Percentiles rank a stretch among this genome's conserved stretches.
These are phyloP conservation scores for Amanita subjunquillea DNA, from an alignment of 768 basidiomycete species.

Conservation along the genomic window DNA sequence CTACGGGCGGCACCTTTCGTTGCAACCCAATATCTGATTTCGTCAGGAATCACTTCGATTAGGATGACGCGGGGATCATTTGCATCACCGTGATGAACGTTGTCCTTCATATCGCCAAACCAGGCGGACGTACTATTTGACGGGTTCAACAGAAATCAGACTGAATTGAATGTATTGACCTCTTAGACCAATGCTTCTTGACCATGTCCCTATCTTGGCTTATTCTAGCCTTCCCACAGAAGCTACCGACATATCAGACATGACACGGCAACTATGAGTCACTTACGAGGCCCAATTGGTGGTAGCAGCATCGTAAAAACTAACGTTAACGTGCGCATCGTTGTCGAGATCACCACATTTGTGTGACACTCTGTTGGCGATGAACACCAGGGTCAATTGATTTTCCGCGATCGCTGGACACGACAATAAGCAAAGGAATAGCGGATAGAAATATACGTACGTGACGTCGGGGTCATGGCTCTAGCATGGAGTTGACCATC, in stretches of 20 bases:
- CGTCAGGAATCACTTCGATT: constrained; percentile 70
- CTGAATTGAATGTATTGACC: constrained; percentile 21
- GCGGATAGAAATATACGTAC: constrained; percentile 25
- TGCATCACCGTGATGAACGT: constrained; percentile 71
- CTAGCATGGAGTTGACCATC: constrained; percentile 69
- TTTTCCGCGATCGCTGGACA: constrained; percentile 10
- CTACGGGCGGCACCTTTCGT: constrained; percentile 49
- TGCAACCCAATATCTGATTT: constrained; percentile 76
- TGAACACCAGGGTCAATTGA: constrained; percentile 51
- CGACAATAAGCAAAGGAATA: neutral
- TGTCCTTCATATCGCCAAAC: constrained; percentile 83
- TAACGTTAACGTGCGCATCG: constrained; percentile 72
- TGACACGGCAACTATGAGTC: neutral
- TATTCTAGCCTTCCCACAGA: constrained; percentile 62
- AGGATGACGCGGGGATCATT: constrained; percentile 71
- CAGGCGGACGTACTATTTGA: constrained; percentile 52
- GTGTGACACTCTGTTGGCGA: constrained; percentile 62
- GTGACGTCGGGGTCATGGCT: constrained; percentile 66
- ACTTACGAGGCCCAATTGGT: constrained; percentile 68
- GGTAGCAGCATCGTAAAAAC: constrained; percentile 57
- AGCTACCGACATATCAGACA: constrained; percentile 24
- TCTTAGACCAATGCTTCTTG: constrained; percentile 52
- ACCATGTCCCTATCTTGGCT: constrained; percentile 53
- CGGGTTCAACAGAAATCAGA: neutral
- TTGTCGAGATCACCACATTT: constrained; percentile 74